A percentile compares a stretch with the other conserved stretches of the same genome.
Conservation (phyloP, 441 rosid genomes). For the Populus tomentosa region DNA sequence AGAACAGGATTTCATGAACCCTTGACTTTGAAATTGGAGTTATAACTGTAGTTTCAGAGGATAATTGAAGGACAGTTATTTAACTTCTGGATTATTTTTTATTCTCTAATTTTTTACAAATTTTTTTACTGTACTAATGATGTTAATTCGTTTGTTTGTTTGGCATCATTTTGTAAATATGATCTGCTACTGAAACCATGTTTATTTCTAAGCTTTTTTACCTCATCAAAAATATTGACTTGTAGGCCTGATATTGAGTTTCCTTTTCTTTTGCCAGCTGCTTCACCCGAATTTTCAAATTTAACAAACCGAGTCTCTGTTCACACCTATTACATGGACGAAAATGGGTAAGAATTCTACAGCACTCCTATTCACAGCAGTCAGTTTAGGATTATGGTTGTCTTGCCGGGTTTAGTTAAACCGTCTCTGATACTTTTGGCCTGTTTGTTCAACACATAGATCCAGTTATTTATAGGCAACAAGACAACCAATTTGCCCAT, state of each 20-base stretch:
- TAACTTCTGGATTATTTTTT: not conserved
- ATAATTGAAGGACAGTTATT: not conserved
- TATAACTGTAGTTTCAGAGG: not conserved
- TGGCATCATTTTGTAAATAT: not conserved
- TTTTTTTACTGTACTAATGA: not conserved
- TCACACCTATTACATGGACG: conserved; percentile 59
- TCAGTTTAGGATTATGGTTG: not conserved
- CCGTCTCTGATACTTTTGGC: not conserved
- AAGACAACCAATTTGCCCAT: not conserved
- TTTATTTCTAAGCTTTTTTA: not conserved
- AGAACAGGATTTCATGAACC: not conserved
- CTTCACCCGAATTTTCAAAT: conserved; percentile 86
- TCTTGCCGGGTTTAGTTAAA: not conserved
- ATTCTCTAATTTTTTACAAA: not conserved
- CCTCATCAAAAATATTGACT: not conserved
- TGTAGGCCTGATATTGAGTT: not conserved
- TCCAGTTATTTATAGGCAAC: not conserved
- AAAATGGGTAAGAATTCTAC: conserved; percentile 68
- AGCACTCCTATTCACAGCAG: not conserved
- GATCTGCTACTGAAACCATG: not conserved
- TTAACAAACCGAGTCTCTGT: conserved; percentile 51
- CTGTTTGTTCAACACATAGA: not conserved
- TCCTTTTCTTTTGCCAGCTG: conserved; percentile 37
- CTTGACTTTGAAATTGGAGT: not conserved
- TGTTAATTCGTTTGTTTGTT: not conserved